These are phyloP conservation scores for Cyclotella cryptica DNA, from an alignment of 108 stramenopile genomes.

Conservation along the genomic window DNA sequence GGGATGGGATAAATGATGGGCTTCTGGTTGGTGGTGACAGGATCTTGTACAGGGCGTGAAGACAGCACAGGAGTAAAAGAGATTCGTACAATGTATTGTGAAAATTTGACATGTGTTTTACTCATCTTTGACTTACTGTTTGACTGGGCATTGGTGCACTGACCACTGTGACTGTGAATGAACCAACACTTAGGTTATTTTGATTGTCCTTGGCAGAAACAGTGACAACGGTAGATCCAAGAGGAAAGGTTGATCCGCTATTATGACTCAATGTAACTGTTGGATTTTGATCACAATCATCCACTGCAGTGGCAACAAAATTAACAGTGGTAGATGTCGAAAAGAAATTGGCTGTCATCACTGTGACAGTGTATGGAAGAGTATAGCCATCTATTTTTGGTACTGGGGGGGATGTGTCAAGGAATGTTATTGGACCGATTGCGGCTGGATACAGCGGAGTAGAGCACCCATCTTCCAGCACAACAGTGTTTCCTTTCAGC, in stretches of 20 bases:
- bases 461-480: background rate
- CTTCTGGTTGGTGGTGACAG: too few species aligned
- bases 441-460: background rate
- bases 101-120: too few species aligned
- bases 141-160: background rate
- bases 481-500: background rate
- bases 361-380: background rate
- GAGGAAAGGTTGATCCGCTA: background rate
- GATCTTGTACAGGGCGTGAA: too few species aligned
- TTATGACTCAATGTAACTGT: background rate
- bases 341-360: constrained; percentile 5
- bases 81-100: too few species aligned
- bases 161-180: constrained; percentile 3
- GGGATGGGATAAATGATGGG: too few species aligned
- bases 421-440: background rate
- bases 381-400: background rate
- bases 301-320: constrained; percentile 1
- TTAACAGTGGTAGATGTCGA: background rate
- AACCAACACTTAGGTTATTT: background rate
- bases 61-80: too few species aligned
- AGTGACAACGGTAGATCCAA: background rate
- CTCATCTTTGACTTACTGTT: too few species aligned
- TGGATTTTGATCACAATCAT: constrained; percentile 1
- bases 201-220: background rate
- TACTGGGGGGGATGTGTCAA: background rate